phyloP scores from a whole-genome alignment of 1,284 basidiomycete genomes.

The Sutorius eximius region DNA sequence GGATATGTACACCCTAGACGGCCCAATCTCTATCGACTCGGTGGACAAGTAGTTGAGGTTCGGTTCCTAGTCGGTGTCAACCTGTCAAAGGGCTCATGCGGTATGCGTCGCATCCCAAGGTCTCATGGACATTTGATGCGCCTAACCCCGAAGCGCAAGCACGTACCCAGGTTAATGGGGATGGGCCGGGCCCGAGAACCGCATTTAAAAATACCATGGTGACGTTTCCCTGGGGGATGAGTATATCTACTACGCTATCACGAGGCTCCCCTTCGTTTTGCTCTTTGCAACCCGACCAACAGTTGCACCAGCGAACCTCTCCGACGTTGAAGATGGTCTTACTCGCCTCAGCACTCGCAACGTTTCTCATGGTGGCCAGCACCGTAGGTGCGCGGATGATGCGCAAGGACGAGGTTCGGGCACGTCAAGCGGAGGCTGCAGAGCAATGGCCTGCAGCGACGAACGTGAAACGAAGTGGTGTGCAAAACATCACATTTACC shows the following conservation, averaged over 20 bases:
- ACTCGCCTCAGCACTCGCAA: constrained; percentile 2
- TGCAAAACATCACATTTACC: constrained; percentile 69
- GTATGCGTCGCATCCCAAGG: too few relatives aligned
- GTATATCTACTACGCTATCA: constrained; percentile 1
- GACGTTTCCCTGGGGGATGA: background rate
- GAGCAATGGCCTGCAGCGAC: constrained; percentile 35
- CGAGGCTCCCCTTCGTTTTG: background rate
- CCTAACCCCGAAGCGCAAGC: too few relatives aligned
- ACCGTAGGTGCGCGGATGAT: constrained; percentile 20
- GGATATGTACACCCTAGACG: too few relatives aligned
- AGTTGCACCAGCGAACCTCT: background rate
- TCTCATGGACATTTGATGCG: too few relatives aligned
- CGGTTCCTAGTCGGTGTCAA: too few relatives aligned
- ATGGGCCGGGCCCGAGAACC: background rate
- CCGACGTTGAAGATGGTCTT: constrained; percentile 11
- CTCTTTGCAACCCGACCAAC: background rate
- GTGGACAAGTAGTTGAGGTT: too few relatives aligned
- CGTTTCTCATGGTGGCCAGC: constrained; percentile 6
- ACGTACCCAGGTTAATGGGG: too few relatives aligned
- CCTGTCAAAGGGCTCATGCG: too few relatives aligned
- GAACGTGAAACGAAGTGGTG: constrained; percentile 16
- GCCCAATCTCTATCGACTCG: too few relatives aligned
- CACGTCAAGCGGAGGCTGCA: constrained; percentile 35
- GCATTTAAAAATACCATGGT: background rate
- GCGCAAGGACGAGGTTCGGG: constrained; percentile 15